Percentiles rank a stretch among this genome's conserved stretches.
phyloP scores from a whole-genome alignment of 371 early-diverging fungal species.

The Encephalitozoon hellem region DNA sequence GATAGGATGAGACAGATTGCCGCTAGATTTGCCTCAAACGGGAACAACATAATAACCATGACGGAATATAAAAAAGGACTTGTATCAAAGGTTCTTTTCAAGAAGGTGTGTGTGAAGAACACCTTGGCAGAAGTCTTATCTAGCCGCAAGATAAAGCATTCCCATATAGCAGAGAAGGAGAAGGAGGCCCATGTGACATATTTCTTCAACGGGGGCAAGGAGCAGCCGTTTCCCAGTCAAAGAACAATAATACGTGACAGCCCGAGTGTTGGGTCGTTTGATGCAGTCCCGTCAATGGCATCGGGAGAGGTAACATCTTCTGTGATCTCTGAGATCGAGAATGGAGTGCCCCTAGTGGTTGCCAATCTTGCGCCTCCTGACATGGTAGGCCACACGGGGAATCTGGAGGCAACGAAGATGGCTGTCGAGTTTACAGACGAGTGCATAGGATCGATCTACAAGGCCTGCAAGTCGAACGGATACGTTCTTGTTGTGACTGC shows the following conservation, averaged over 20 bases:
- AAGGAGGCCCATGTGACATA: slow-evolving; percentile 99
- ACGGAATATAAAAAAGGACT: slow-evolving; percentile 90
- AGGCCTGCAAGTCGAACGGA: slow-evolving; percentile 74
- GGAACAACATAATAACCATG: slow-evolving; percentile 67
- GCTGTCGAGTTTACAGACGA: slow-evolving; percentile 85
- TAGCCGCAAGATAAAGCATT: slow-evolving; percentile 71
- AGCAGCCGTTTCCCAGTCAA: slow-evolving; percentile 74
- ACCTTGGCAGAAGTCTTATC: slow-evolving; percentile 89
- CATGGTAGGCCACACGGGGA: slow-evolving; percentile 93
- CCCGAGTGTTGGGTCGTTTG: slow-evolving; percentile 90
- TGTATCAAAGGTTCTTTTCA: slow-evolving; percentile 74
- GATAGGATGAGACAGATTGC: slow-evolving; percentile 95
- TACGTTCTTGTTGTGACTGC: slow-evolving; percentile 89
- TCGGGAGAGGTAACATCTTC: slow-evolving; percentile 74
- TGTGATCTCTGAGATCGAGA: slow-evolving; percentile 56
- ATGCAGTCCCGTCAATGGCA: slow-evolving; percentile 85
- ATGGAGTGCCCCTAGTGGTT: slow-evolving; percentile 73
- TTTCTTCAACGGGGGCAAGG: slow-evolving; percentile 98
- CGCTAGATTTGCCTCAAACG: slow-evolving; percentile 58
- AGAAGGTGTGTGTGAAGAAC: slow-evolving; percentile 83
- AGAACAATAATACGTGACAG: slow-evolving; percentile 77
- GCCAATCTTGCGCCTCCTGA: slow-evolving; percentile 97
- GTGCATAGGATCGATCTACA: slow-evolving; percentile 80
- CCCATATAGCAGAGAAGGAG: slow-evolving; percentile 91
- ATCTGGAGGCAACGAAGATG: slow-evolving; percentile 77